A percentile compares a stretch with the other conserved stretches of the same genome.
Evolutionary conservation across 768 basidiomycete genomes (phyloP).

Genomic region (Suillus hirtellus): DNA sequence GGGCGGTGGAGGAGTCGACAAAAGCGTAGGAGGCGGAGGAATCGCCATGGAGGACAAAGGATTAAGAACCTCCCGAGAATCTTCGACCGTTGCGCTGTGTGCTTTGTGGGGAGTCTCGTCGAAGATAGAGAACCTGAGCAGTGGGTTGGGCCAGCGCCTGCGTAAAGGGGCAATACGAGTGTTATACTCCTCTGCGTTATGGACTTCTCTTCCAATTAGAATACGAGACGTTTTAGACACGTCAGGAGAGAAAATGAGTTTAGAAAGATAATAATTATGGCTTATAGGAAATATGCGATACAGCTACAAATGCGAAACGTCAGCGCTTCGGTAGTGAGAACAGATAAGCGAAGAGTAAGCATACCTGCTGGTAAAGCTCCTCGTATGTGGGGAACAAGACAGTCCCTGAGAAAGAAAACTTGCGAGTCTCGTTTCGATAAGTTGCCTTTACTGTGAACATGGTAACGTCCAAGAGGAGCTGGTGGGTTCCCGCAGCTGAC

Average conservation of each 20-base stretch:
- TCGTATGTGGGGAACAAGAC: constrained; percentile 61
- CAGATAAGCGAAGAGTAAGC: constrained; percentile 20
- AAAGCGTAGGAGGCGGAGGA: constrained; percentile 4
- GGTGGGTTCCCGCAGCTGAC: constrained; percentile 22
- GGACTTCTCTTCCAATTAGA: constrained; percentile 61
- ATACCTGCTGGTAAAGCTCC: constrained; percentile 63
- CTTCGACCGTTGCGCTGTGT: constrained; percentile 15
- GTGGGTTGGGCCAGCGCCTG: constrained; percentile 55
- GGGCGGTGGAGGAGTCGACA: not conserved
- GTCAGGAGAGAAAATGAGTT: constrained; percentile 68
- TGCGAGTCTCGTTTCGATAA: constrained; percentile 68
- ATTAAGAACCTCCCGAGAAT: not conserved
- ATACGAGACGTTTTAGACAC: constrained; percentile 54
- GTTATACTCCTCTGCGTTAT: constrained; percentile 57
- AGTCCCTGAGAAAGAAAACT: constrained; percentile 54
- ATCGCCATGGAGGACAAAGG: constrained; percentile 1
- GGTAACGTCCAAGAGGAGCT: constrained; percentile 28
- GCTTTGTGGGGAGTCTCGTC: constrained; percentile 49
- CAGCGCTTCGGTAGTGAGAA: constrained; percentile 17
- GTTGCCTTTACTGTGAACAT: constrained; percentile 84
- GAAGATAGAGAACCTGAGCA: constrained; percentile 62
- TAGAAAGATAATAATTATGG: constrained; percentile 60
- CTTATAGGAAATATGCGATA: constrained; percentile 68
- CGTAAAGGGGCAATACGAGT: constrained; percentile 49
- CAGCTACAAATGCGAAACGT: constrained; percentile 49